These are phyloP conservation scores for Phytopythium oedochilum DNA, from an alignment of 352 stramenopile species.

Conservation along the genomic window DNA sequence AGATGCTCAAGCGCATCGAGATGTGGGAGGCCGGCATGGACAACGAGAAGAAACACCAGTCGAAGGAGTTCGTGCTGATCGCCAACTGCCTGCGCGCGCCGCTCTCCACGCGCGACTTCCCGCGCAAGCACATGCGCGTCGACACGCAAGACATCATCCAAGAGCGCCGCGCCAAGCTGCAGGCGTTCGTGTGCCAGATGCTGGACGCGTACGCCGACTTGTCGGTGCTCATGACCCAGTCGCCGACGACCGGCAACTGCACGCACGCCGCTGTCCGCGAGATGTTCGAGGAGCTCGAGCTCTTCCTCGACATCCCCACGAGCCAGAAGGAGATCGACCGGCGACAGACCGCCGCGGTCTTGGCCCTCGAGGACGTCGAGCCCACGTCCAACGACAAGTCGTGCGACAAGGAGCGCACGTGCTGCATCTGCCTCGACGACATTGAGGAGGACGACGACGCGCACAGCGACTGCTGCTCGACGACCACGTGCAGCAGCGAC, in stretches of 20 bases:
- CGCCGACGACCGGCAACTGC: slow-evolving; percentile 8
- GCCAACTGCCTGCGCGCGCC: slow-evolving; percentile 35
- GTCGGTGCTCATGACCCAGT: slow-evolving; percentile 41
- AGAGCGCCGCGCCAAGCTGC: slow-evolving; percentile 37
- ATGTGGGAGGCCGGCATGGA: slow-evolving; percentile 33
- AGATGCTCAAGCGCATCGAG: slow-evolving; percentile 40
- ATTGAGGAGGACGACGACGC: slow-evolving; percentile 23
- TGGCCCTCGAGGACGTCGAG: slow-evolving; percentile 52
- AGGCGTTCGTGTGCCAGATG: slow-evolving; percentile 50
- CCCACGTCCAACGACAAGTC: neutral
- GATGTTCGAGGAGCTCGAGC: slow-evolving; percentile 31
- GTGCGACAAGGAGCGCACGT: slow-evolving; percentile 23
- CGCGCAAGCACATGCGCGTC: slow-evolving; percentile 52
- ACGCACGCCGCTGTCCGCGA: slow-evolving; percentile 13
- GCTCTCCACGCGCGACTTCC: slow-evolving; percentile 39
- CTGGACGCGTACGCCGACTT: slow-evolving; percentile 55
- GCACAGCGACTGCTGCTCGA: neutral
- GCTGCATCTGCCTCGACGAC: slow-evolving; percentile 52
- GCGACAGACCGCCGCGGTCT: slow-evolving; percentile 35
- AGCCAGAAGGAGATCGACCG: slow-evolving; percentile 49
- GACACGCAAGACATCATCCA: slow-evolving; percentile 51
- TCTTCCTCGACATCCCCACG: slow-evolving; percentile 45
- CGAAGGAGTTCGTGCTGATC: slow-evolving; percentile 40
- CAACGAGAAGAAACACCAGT: slow-evolving; percentile 18
- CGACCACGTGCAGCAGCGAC: neutral